Base-by-base conservation (phyloP, 768 basidiomycete genomes). In the Pilatotrama ljubarskyi region DNA sequence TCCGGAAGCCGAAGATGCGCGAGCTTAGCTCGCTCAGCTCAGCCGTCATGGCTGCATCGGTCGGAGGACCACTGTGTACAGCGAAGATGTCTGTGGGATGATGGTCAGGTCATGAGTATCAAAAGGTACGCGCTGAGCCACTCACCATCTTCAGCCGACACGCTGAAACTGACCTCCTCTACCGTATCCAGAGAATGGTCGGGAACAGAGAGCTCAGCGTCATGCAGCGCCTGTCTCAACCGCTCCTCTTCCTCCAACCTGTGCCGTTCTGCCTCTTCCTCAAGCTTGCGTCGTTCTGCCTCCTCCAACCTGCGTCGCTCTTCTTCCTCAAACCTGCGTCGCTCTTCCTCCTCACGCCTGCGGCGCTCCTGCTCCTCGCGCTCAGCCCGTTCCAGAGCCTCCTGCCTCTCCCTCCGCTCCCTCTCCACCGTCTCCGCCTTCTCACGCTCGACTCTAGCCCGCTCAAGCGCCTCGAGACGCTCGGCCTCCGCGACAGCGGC, bases 41-140 rank as follows among this genome's bases (percentile, higher is more conserved):
- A 51, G 75, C 71, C 9, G 74, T 73, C 64, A 74, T 68, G 18
- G 60, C 65, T 18, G 36, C 46, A 8, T 63, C 60, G 11, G 73
- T 69, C 25, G 80, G 73, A n/a, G 70, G 69, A 20, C 73, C 26
- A 13, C 15, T 70, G 15, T 76, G 74, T 41, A 78, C 68, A 35
- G 81, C 80, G 65, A 90, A 89, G 14, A 88, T 79, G 72, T 90
- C 88, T 86, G 50, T 13, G 24, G n/a, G 10, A 51, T 32, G 11
- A 14, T 3, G 14, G 47, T 59, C 26, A 62, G 49, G 1, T 3
- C n/a, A 25, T 2, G 10, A 18, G 11, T 1, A 7, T 48, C 29
- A 32, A 18, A 11, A 40, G 35, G 11, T n/a, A 61, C 61, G 37
- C 57, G 47, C 52, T 42, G 17, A 52, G 46, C 37, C 42, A 60